Evolutionary conservation across 208 protist species (phyloP), one percentile per base, ranked within the genome.

Genomic region (Acanthamoeba rhysodes): DNA sequence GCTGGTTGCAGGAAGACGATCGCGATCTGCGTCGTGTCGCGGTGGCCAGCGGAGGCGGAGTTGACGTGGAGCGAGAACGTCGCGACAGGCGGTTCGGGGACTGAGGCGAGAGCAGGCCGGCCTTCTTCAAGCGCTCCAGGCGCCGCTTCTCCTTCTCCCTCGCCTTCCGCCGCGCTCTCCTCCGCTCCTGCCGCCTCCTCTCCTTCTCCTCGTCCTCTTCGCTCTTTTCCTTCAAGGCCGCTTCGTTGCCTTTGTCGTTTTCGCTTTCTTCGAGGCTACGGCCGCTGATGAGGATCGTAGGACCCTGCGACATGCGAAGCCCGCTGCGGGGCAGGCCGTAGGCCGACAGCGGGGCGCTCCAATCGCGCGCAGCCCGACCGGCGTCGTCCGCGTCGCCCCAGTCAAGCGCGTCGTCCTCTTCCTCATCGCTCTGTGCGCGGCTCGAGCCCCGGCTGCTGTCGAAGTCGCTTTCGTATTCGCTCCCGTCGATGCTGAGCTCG

Each of bases 131-230:
- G 6, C 55, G 55, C 55, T 62, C 55, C 55, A 62, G 55, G 55
- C 55, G 55, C 22, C 55, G 55, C 55, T 62, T 62, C 55, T 62
- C 55, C 55, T 62, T 62, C 55, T 62, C 55, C 55, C 55, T 18
- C 18, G 14, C 12, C 68, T 76, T 76, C 20, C 68, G 32, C 20
- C 32, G 68, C 68, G 27, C 68, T 29, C 68, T 29, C 68, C 68
- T 76, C 68, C 68, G 68, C 68, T 76, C 29, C 68, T 76, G 68
- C 68, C 68, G 68, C 8, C 16, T 16, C 68, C 29, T 76, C 68
- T 76, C 29, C 27, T 3, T 76, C 27, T 76, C 29, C 27, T 76
- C 27, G 29, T 76, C 27, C 29, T 76, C 32, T 27, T 76, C 29
- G 68, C 14, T 76, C 68, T 76, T 16, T 27, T 14, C 14, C 68